Conservation (phyloP, 805 yeast genomes). For the Candida maltosa region DNA sequence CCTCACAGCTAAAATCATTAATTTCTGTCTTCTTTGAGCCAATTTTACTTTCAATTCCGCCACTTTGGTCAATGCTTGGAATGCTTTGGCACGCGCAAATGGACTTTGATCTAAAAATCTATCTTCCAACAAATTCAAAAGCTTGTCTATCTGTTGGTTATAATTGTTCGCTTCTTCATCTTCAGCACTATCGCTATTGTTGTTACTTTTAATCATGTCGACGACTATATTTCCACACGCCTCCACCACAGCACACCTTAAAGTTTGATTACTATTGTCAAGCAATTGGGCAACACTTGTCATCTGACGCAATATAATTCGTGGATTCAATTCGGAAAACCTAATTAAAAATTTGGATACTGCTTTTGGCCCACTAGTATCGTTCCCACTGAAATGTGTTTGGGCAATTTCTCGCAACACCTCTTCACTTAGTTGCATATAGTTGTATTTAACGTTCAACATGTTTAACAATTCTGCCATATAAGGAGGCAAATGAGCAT, state of each 20-base stretch:
- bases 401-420: conserved; percentile 73
- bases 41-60: conserved; percentile 62
- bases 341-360: conserved; percentile 71
- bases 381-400: conserved; percentile 74
- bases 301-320: conserved; percentile 70
- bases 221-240: conserved; percentile 80
- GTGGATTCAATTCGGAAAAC: conserved; percentile 73
- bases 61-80: conserved; percentile 71
- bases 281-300: conserved; percentile 65
- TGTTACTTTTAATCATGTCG: conserved; percentile 45
- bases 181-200: conserved; percentile 24
- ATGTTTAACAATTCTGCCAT: conserved; percentile 76
- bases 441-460: conserved; percentile 63
- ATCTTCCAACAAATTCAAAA: conserved; percentile 72
- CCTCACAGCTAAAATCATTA: conserved; percentile 63
- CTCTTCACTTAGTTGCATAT: conserved; percentile 70
- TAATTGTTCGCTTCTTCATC: conserved; percentile 48
- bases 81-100: conserved; percentile 80
- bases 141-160: conserved; percentile 54
- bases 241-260: conserved; percentile 89
- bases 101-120: conserved; percentile 84
- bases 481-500: conserved; percentile 67
- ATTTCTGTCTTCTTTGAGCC: conserved; percentile 54
- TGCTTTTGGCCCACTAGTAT: conserved; percentile 82
- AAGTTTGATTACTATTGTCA: conserved; percentile 73